Percentiles rank a stretch among this genome's conserved stretches.
phyloP scores from a whole-genome alignment of 768 basidiomycete genomes.

The Collybia sp. region DNA sequence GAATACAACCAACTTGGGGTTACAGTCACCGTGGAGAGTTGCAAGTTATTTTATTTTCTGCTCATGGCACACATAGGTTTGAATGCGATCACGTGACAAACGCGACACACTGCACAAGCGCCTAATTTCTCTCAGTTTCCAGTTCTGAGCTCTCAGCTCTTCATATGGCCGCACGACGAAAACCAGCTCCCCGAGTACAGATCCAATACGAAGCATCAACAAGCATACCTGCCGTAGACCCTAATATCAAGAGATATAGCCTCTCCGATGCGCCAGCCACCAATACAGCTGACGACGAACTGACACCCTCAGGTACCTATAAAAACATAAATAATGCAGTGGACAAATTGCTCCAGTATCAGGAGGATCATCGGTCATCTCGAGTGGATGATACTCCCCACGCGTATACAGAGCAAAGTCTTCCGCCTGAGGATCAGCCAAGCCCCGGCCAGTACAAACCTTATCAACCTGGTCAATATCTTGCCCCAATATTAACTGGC shows the following conservation, averaged over 20 bases:
- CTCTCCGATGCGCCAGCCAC: constrained; percentile 21
- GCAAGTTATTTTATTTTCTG: no score
- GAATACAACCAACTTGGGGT: no score
- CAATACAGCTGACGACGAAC: constrained; percentile 7
- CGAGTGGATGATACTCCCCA: constrained; percentile 4
- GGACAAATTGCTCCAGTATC: constrained; percentile 12
- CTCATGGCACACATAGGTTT: no score
- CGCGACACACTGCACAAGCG: neutral
- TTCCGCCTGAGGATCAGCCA: constrained; percentile 5
- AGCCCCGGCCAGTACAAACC: constrained; percentile 26
- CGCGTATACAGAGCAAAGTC: constrained; percentile 2
- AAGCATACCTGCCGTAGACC: constrained; percentile 16
- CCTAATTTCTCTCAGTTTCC: neutral
- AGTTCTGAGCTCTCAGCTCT: no score
- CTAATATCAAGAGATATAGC: constrained; percentile 24
- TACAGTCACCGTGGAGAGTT: no score
- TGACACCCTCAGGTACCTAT: neutral
- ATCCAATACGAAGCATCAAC: constrained; percentile 8
- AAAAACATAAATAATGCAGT: constrained; percentile 12
- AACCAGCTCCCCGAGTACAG: constrained; percentile 23
- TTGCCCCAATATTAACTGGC: constrained; percentile 60
- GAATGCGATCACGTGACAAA: constrained; percentile 6
- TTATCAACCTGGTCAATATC: constrained; percentile 58
- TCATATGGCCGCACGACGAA: constrained; percentile 24
- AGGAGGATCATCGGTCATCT: constrained; percentile 11